Evolutionary conservation across 108 stramenopile species (phyloP).

Genomic region (Pseudonitzschia pungens): DNA sequence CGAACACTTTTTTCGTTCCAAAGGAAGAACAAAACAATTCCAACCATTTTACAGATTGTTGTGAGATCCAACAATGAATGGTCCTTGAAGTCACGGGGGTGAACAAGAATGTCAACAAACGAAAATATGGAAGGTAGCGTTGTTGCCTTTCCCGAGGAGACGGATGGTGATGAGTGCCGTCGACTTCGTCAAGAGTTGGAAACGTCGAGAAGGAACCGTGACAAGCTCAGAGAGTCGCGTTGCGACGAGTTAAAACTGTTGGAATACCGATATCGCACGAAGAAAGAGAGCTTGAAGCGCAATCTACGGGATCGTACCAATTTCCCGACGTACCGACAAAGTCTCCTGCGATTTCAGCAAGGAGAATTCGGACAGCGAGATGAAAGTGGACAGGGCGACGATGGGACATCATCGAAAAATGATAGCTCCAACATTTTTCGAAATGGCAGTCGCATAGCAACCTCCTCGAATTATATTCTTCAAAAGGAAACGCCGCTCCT

Average conservation of each 20-base stretch:
- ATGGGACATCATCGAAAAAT: too few species aligned
- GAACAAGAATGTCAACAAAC: too few species aligned
- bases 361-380: background rate
- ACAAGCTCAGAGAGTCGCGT: background rate
- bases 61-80: too few species aligned
- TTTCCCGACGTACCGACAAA: background rate
- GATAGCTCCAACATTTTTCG: background rate
- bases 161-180: background rate
- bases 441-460: background rate
- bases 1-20: background rate
- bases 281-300: background rate
- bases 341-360: background rate
- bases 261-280: background rate
- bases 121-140: too few species aligned
- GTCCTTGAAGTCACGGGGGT: too few species aligned
- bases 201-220: background rate
- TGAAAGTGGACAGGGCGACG: background rate
- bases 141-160: too few species aligned
- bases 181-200: background rate
- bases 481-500: constrained; percentile 4
- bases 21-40: background rate
- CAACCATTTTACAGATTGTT: too few species aligned
- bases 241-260: background rate
- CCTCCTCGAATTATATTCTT: constrained; percentile 4
- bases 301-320: background rate